Evolutionary conservation across 2,329 filamentous ascomycete genomes (phyloP).

Genomic region (Beauveria rudraprayagi): DNA sequence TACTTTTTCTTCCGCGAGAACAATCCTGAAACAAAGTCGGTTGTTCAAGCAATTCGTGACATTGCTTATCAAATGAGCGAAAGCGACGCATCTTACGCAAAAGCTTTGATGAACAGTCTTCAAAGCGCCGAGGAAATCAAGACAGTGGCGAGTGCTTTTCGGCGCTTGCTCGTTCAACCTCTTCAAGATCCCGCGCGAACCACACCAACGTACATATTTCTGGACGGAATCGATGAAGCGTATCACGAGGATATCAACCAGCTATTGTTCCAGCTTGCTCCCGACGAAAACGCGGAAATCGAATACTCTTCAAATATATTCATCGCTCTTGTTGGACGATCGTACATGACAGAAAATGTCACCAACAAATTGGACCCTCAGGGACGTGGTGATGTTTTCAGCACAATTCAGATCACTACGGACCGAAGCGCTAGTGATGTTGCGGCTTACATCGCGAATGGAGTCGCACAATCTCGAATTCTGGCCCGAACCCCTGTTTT

Average conservation of each 20-base stretch:
- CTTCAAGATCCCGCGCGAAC: constrained; percentile 24
- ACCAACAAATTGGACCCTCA: constrained; percentile 25
- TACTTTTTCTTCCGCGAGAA: constrained; percentile 44
- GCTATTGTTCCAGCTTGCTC: constrained; percentile 28
- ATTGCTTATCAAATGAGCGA: constrained; percentile 40
- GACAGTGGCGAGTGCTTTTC: constrained; percentile 36
- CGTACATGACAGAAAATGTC: constrained; percentile 33
- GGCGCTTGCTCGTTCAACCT: constrained; percentile 32
- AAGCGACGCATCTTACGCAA: constrained; percentile 36
- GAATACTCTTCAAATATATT: constrained; percentile 22
- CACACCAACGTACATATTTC: constrained; percentile 32
- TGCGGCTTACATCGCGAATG: constrained; percentile 31
- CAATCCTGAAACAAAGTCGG: constrained; percentile 36
- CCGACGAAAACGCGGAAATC: constrained; percentile 16
- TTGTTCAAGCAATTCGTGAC: constrained; percentile 37
- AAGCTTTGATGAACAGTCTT: constrained; percentile 27
- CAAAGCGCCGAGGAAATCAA: constrained; percentile 33
- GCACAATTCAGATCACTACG: constrained; percentile 33
- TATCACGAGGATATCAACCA: constrained; percentile 28
- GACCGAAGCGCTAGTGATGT: constrained; percentile 37
- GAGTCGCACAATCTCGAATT: constrained; percentile 30
- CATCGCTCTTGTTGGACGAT: constrained; percentile 34
- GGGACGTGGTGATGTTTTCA: constrained; percentile 24
- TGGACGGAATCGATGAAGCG: constrained; percentile 41
- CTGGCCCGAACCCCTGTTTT: constrained; percentile 25